Conservation (phyloP, 2,329 filamentous ascomycete species). For the Trichoderma atroviride region DNA sequence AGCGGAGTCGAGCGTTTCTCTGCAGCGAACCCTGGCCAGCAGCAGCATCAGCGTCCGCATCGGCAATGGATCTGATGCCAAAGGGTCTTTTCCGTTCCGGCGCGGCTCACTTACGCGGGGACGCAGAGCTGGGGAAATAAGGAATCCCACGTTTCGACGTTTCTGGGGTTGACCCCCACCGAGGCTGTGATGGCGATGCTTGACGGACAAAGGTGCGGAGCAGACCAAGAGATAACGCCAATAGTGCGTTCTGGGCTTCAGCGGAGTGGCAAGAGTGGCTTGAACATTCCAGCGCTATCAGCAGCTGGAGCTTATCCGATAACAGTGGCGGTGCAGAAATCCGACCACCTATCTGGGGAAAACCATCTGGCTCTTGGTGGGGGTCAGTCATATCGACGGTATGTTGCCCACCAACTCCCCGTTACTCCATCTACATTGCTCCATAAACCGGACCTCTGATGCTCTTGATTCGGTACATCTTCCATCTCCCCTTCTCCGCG, state of each 20-base stretch:
- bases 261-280: not conserved
- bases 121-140: conserved; percentile 22
- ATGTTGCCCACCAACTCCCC: not conserved
- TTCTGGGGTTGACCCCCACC: conserved; percentile 31
- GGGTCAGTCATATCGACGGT: conserved; percentile 1
- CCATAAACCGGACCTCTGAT: not conserved
- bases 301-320: not conserved
- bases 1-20: conserved; percentile 10
- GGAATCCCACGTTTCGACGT: conserved; percentile 20
- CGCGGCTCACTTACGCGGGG: conserved; percentile 25
- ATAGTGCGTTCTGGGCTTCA: not conserved
- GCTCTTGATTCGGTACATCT: not conserved
- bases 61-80: conserved; percentile 4
- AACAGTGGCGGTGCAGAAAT: not conserved
- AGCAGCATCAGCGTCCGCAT: conserved; percentile 14
- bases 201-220: not conserved
- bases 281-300: not conserved
- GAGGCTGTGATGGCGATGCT: not conserved
- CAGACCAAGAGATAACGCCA: not conserved
- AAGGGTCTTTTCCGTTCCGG: conserved; percentile 13
- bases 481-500: not conserved
- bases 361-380: not conserved
- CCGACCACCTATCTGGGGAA: not conserved
- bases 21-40: conserved; percentile 20
- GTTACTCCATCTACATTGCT: not conserved